Conservation (phyloP, 495 filamentous ascomycete species). For the Aspergillus cavernicola region DNA sequence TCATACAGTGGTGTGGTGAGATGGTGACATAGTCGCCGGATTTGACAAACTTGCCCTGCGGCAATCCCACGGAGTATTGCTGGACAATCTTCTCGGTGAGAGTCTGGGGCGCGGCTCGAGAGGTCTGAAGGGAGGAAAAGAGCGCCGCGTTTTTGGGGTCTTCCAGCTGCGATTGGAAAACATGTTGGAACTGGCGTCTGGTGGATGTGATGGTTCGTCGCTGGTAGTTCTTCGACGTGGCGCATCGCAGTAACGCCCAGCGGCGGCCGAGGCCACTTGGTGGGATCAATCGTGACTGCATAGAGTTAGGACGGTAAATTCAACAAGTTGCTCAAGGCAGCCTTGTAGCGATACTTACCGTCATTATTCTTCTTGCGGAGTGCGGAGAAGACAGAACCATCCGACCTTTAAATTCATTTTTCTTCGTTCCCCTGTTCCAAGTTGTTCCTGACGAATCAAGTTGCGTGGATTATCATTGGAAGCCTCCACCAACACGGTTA, state of each 20-base stretch:
- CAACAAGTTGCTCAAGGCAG: no score
- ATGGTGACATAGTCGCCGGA: slow-evolving; percentile 83
- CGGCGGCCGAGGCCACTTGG: slow-evolving; percentile 25
- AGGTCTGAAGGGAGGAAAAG: slow-evolving; percentile 38
- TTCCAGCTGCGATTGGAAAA: slow-evolving; percentile 49
- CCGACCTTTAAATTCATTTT: not conserved
- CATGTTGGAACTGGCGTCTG: slow-evolving; percentile 37
- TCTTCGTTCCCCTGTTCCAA: not conserved
- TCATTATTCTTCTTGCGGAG: slow-evolving; percentile 9
- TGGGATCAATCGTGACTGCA: slow-evolving; percentile 33
- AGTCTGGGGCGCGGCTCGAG: slow-evolving; percentile 55
- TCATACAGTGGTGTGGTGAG: slow-evolving; percentile 71
- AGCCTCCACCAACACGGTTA: no score
- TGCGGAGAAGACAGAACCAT: not conserved
- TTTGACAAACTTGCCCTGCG: slow-evolving; percentile 65
- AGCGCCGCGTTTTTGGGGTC: slow-evolving; percentile 40
- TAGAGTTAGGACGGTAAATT: not conserved
- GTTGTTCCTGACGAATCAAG: slow-evolving; percentile 13
- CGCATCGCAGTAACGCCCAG: slow-evolving; percentile 23
- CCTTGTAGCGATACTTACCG: not conserved
- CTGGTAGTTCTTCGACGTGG: slow-evolving; percentile 24
- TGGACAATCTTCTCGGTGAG: slow-evolving; percentile 92
- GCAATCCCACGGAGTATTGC: slow-evolving; percentile 64
- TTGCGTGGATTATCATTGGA: slow-evolving; percentile 25
- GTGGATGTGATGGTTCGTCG: slow-evolving; percentile 40